Base-by-base conservation (phyloP, 306 rosid species). In the Trifolium fragiferum region DNA sequence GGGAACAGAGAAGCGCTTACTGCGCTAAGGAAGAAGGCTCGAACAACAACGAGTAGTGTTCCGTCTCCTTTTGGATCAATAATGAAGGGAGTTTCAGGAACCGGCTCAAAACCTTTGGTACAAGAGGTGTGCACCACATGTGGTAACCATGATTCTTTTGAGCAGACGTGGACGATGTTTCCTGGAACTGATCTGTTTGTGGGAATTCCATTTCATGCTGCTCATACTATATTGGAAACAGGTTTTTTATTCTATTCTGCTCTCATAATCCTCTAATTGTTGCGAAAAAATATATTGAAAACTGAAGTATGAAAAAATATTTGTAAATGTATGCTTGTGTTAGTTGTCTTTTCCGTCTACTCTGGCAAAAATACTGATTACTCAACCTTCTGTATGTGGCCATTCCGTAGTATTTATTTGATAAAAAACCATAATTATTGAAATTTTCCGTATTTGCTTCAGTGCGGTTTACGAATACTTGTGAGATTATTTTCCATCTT, bases 1-100 rank as follows among this genome's bases (percentile, higher is more conserved):
- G 95, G 93, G 78, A 88, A 90, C 41, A 83, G 98, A 60, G 96
- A 94, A 88, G 97, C 98, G 30, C 89, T 91, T 68, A 90, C 97
- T 47, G 89, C 95, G 51, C 68, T 91, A 71, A 88, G 98, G 83
- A 94, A 66, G 85, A 85, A 84, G 80, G 98, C 96, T 25, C 83
- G 85, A 55, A 94, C 97, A 18, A 91, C 97, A 57, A 90, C 82
- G 78, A 88, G 84, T 66, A 94, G 97, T 60, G 74, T 91, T 65
- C 94, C 90, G 43, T 88, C 96, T 44, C 86, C 97, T 54, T 94
- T 87, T 79, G 97, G 86, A 72, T 90, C 94, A 40, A 84, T 94
- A 30, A 94, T 90, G 97, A 94, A 83, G 81, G 97, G 87, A 61
- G 82, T 88, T 70, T 86, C 77, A 16, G 89, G 90, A 7, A 6